Conservation (phyloP, 768 basidiomycete species). For the Boletus edulis region DNA sequence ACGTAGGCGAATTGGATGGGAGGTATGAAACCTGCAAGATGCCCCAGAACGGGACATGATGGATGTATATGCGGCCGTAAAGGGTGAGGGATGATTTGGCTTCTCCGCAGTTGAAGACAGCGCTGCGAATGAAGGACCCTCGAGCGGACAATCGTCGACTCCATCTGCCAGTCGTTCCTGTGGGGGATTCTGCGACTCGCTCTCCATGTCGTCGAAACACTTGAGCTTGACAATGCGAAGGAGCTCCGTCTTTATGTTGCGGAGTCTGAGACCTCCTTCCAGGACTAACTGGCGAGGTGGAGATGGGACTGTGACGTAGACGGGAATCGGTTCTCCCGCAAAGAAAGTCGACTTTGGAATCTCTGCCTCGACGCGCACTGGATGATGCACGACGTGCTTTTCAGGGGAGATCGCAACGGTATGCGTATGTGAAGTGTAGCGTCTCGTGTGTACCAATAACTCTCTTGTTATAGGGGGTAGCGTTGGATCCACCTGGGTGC, state of each 20-base stretch:
- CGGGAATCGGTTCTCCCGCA: slow-evolving; percentile 69
- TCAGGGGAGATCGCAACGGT: slow-evolving; percentile 59
- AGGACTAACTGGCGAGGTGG: slow-evolving; percentile 67
- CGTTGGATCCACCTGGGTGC: slow-evolving; percentile 44
- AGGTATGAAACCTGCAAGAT: slow-evolving; percentile 84
- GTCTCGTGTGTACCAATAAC: slow-evolving; percentile 66
- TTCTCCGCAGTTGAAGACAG: slow-evolving; percentile 25
- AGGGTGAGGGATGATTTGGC: slow-evolving; percentile 37
- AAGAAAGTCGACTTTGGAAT: slow-evolving; percentile 70
- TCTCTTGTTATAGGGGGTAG: slow-evolving; percentile 47
- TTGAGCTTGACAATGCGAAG: slow-evolving; percentile 62
- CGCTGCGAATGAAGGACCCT: slow-evolving; percentile 33
- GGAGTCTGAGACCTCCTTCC: slow-evolving; percentile 66
- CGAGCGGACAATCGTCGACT: slow-evolving; percentile 16
- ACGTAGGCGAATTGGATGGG: slow-evolving; percentile 68
- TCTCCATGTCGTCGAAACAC: slow-evolving; percentile 36
- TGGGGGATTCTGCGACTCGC: slow-evolving; percentile 31
- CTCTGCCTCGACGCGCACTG: slow-evolving; percentile 67
- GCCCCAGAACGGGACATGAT: slow-evolving; percentile 86
- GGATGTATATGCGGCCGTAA: slow-evolving; percentile 45
- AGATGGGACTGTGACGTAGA: slow-evolving; percentile 79
- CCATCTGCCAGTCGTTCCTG: slow-evolving; percentile 14
- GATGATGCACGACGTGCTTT: slow-evolving; percentile 54
- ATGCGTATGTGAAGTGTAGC: slow-evolving; percentile 67
- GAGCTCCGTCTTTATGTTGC: slow-evolving; percentile 81